Percentiles rank a stretch among this genome's conserved stretches.
phyloP scores from a whole-genome alignment of 2,329 filamentous ascomycete species.

The Penicillium sp. region DNA sequence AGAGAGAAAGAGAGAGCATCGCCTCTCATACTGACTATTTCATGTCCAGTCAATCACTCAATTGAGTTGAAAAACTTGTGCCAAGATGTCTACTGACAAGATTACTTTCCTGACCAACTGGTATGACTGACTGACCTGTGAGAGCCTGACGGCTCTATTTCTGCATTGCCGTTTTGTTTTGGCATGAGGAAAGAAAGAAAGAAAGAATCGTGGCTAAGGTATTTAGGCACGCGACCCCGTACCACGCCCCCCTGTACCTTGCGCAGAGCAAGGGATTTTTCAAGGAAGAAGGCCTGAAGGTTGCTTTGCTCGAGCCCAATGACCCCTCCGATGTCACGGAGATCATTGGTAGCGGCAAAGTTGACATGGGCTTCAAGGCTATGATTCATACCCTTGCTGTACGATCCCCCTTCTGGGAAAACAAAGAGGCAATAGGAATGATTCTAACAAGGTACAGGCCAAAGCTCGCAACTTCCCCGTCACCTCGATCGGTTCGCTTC shows the following conservation, averaged over 20 bases:
- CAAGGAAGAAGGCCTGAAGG: constrained; percentile 75
- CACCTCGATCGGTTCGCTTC: constrained; percentile 72
- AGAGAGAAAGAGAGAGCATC: constrained; percentile 18
- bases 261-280: constrained; percentile 77
- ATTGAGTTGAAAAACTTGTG: constrained; percentile 47
- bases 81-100: constrained; percentile 79
- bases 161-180: background rate
- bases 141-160: constrained; percentile 12
- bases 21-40: constrained; percentile 32
- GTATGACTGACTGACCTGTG: constrained; percentile 52
- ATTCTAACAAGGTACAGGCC: constrained; percentile 53
- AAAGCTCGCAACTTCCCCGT: constrained; percentile 78
- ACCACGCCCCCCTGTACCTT: constrained; percentile 78
- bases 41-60: constrained; percentile 27
- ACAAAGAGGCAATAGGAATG: background rate
- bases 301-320: constrained; percentile 77
- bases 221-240: constrained; percentile 76
- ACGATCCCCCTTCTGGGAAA: constrained; percentile 27
- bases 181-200: background rate
- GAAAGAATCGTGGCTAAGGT: constrained; percentile 32
- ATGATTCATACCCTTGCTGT: constrained; percentile 83
- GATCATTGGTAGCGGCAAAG: constrained; percentile 76
- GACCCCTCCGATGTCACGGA: constrained; percentile 83
- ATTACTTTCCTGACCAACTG: constrained; percentile 86
- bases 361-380: constrained; percentile 80